These are phyloP conservation scores for Hypoxylon subgilvum DNA, from an alignment of 495 filamentous ascomycete species.

Conservation along the genomic window DNA sequence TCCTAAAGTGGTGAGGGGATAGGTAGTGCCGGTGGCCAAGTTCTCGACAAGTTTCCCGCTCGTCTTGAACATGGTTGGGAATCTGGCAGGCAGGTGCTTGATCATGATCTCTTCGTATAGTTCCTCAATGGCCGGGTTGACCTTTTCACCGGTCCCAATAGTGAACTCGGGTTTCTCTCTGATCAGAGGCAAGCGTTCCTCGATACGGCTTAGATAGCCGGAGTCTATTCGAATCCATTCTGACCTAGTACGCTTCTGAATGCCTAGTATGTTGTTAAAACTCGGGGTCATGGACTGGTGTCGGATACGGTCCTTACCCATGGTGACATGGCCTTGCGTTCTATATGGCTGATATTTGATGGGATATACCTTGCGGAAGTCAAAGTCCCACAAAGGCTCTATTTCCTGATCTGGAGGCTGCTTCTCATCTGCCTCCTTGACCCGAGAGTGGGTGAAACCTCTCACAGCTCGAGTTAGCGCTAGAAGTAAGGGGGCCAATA, in stretches of 20 bases:
- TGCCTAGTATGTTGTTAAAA: conserved; percentile 13
- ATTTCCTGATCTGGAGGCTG: conserved; percentile 2
- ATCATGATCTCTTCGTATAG: conserved; percentile 33
- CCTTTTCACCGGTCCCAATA: conserved; percentile 22
- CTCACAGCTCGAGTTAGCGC: neutral
- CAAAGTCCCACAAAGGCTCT: conserved; percentile 20
- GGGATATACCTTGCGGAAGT: conserved; percentile 25
- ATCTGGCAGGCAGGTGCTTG: conserved; percentile 24
- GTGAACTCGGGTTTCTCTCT: conserved; percentile 22
- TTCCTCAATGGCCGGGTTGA: conserved; percentile 31
- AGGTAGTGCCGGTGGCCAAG: conserved; percentile 18
- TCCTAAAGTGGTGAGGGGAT: conserved; percentile 9
- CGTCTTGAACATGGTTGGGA: conserved; percentile 30
- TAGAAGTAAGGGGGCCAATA: conserved; percentile 8
- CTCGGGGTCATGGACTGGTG: neutral
- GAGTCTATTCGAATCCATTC: conserved; percentile 33
- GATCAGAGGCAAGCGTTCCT: conserved; percentile 19
- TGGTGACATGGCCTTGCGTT: conserved; percentile 29
- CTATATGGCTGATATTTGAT: conserved; percentile 29
- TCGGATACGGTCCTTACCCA: conserved; percentile 7
- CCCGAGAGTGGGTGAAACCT: neutral
- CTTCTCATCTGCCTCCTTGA: neutral
- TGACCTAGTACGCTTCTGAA: conserved; percentile 18
- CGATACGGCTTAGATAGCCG: conserved; percentile 19
- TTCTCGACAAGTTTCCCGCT: conserved; percentile 18